phyloP scores from a whole-genome alignment of 495 filamentous ascomycete genomes.

The Beverwykella pulmonaria region DNA sequence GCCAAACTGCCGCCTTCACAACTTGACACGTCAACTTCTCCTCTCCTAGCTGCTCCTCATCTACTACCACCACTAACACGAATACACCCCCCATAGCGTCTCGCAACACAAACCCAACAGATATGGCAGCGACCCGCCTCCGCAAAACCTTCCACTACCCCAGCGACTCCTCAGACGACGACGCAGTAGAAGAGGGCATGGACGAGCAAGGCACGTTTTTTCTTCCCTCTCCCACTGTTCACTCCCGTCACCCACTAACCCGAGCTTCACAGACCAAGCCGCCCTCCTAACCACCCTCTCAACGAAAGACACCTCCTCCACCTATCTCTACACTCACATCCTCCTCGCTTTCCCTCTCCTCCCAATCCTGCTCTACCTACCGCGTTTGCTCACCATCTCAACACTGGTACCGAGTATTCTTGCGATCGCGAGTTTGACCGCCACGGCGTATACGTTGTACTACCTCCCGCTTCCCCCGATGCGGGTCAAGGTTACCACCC shows the following conservation, averaged over 20 bases:
- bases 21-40: too few species aligned
- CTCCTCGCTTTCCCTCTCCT: conserved; percentile 31
- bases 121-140: conserved; percentile 38
- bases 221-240: not conserved
- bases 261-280: conserved; percentile 31
- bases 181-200: conserved; percentile 42
- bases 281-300: conserved; percentile 23
- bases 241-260: not conserved
- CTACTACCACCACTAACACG: too few species aligned
- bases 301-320: conserved; percentile 27
- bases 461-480: conserved; percentile 33
- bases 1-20: too few species aligned
- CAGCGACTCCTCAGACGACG: conserved; percentile 37
- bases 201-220: conserved; percentile 43
- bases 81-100: too few species aligned
- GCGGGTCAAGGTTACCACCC: not conserved
- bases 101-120: too few species aligned
- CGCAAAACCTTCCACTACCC: conserved; percentile 46
- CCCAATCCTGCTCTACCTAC: conserved; percentile 28
- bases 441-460: conserved; percentile 34
- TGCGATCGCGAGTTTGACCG: conserved; percentile 21
- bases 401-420: not conserved
- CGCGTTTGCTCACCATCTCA: not conserved
- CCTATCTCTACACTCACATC: conserved; percentile 32
- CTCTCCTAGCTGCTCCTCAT: too few species aligned